Percentiles rank a stretch among this genome's conserved stretches.
Evolutionary conservation across 192 early-diverging fungal species (phyloP).

Genomic region (Dissophora globulifera): DNA sequence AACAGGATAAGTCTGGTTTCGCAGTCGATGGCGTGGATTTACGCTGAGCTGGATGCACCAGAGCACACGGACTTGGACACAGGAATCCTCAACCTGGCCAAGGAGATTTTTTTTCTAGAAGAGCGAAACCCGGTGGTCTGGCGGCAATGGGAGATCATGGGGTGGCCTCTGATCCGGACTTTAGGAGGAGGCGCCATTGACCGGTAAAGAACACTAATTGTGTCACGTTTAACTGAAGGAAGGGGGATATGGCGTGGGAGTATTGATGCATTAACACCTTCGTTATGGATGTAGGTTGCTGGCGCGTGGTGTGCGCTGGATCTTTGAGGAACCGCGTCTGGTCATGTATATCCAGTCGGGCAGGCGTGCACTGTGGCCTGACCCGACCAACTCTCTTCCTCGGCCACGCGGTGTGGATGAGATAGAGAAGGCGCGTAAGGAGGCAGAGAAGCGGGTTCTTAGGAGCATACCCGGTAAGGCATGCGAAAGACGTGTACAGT

Average conservation of each 20-base stretch:
- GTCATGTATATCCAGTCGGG: conserved; percentile 60
- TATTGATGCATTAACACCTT: not conserved
- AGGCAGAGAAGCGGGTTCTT: conserved; percentile 56
- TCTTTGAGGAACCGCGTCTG: conserved; percentile 58
- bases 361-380: conserved; percentile 61
- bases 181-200: conserved; percentile 60
- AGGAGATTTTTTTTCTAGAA: conserved; percentile 52
- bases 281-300: conserved; percentile 46
- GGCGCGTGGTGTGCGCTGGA: conserved; percentile 58
- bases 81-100: conserved; percentile 39
- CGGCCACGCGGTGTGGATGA: conserved; percentile 50
- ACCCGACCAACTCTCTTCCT: conserved; percentile 53
- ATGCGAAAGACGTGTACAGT: too few species aligned
- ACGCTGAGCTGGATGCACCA: conserved; percentile 49
- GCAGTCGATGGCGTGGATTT: conserved; percentile 42
- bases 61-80: conserved; percentile 42
- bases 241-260: too few species aligned
- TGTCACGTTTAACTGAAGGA: too few species aligned
- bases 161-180: conserved; percentile 58
- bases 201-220: conserved; percentile 47
- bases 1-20: conserved; percentile 25
- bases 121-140: conserved; percentile 55
- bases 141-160: conserved; percentile 61
- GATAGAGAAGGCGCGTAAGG: conserved; percentile 52
- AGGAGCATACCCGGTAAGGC: conserved; percentile 59